A percentile compares a stretch with the other conserved stretches of the same genome.
These are phyloP conservation scores for Daldinia sp. DNA, from an alignment of 2,329 filamentous ascomycete genomes.

Conservation along the genomic window DNA sequence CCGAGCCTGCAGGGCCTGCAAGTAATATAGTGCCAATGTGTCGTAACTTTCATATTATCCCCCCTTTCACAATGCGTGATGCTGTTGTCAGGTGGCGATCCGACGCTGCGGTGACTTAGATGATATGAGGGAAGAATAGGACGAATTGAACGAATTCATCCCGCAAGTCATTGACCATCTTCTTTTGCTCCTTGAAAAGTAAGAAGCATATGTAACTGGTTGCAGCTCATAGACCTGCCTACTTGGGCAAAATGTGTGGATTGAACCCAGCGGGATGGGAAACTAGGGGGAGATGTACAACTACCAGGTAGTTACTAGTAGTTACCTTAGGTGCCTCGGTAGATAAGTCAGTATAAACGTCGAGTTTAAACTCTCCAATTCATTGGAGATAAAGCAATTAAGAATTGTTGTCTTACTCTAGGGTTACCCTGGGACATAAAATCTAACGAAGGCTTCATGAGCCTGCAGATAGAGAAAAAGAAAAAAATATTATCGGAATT, in stretches of 20 bases:
- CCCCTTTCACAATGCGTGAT: slow-evolving; percentile 29
- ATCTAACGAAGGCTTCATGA: neutral
- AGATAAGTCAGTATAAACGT: neutral
- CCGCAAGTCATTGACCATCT: slow-evolving; percentile 13
- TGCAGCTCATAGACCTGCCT: slow-evolving; percentile 31
- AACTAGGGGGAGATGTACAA: slow-evolving; percentile 23
- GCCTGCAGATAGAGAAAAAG: neutral
- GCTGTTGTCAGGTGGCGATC: slow-evolving; percentile 38
- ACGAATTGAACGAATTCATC: slow-evolving; percentile 12
- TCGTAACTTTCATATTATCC: slow-evolving; percentile 29
- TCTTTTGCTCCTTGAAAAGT: slow-evolving; percentile 9
- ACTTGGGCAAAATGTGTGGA: slow-evolving; percentile 23
- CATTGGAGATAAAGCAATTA: slow-evolving; percentile 26
- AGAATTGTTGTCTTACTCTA: neutral
- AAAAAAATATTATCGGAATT: neutral
- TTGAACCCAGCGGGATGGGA: slow-evolving; percentile 18
- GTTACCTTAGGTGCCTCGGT: no score
- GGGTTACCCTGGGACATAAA: neutral
- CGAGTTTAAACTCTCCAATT: slow-evolving; percentile 19
- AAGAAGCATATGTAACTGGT: slow-evolving; percentile 8
- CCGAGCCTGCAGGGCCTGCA: slow-evolving; percentile 42
- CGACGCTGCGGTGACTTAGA: slow-evolving; percentile 30
- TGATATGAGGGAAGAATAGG: neutral
- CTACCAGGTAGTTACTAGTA: no score
- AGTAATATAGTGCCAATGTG: slow-evolving; percentile 45